Base-by-base conservation (phyloP, 1,139 yeast genomes). In the Debaryomyces psychrophilus region DNA sequence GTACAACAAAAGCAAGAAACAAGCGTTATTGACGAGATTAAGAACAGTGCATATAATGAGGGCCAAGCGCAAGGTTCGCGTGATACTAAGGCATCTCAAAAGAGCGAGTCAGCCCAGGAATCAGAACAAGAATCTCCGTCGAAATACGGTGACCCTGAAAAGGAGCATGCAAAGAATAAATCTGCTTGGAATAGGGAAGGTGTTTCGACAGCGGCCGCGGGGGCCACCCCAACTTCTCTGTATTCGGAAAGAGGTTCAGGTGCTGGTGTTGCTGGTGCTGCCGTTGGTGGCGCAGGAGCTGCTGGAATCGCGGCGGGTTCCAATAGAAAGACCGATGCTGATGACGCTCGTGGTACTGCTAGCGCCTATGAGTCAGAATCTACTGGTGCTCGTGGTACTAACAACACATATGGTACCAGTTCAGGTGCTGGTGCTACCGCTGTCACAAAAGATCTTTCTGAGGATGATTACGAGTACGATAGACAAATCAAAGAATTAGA, bases 171-270 rank as follows among this genome's bases (percentile, higher is more conserved):
- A 22, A 52, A 58, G 44, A 69, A 69, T 55, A 69, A 62, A 53
- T 68, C 73, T 5, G 60, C 67, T 12, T 68, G 50, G 54, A 68
- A 68, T 44, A 38, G 52, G 5, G 59, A 51, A 5, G 73, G 71
- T 8, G 50, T 63, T n/a, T 34, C 49, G n/a, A 44, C 54, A 26
- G 57, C 59, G 31, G 46, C 45, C n/a, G 41, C 49, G 23, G 47
- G 36, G 14, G 44, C 51, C 4, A 37, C 34, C n/a, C 27, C 41
- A 4, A 22, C 8, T 14, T 12, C 35, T 7, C 27, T 27, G 18
- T 12, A 33, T 18, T 20, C 43, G 17, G 33, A 26, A 2, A 25
- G 17, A 15, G 39, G 35, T 29, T 31, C 15, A 15, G 40, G 41
- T 27, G 25, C 38, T 9, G 45, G 37, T 27, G 39, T 22, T 15